Percentiles rank a stretch among this genome's conserved stretches.
Conservation (phyloP, 805 yeast species). For the Barnettozyma populi region DNA sequence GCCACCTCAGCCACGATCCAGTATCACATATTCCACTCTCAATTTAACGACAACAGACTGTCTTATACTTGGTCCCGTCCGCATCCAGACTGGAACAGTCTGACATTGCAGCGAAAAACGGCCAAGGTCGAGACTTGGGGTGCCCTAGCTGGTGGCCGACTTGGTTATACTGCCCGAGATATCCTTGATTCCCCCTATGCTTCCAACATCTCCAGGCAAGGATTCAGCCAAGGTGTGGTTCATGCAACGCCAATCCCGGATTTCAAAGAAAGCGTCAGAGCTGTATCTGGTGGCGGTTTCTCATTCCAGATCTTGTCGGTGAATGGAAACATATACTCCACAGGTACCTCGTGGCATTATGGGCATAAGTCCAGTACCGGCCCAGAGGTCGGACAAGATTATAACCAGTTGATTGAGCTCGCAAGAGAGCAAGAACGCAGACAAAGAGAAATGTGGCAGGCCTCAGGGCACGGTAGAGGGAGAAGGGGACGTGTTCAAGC, state of each 20-base stretch:
- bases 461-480: not conserved
- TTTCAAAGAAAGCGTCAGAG: constrained; percentile 35
- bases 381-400: constrained; percentile 31
- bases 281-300: constrained; percentile 60
- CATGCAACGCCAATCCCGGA: constrained; percentile 35
- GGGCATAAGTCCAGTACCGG: constrained; percentile 37
- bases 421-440: constrained; percentile 11
- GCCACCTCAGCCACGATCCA: constrained; percentile 38
- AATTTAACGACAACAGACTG: constrained; percentile 40
- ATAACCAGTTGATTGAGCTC: constrained; percentile 15
- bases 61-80: constrained; percentile 34
- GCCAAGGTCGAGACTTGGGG: constrained; percentile 52
- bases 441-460: not conserved
- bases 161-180: constrained; percentile 36
- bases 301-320: constrained; percentile 53
- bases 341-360: constrained; percentile 43
- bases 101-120: constrained; percentile 35
- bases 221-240: constrained; percentile 28
- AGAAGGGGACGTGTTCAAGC: not conserved
- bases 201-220: constrained; percentile 19
- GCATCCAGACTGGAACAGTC: constrained; percentile 38
- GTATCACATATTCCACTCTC: constrained; percentile 38
- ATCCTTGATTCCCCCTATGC: not conserved
- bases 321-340: constrained; percentile 49
- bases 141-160: constrained; percentile 34